Percentiles rank a stretch among this genome's conserved stretches.
phyloP scores from a whole-genome alignment of 2,329 filamentous ascomycete genomes.

The Fusarium oxysporum region DNA sequence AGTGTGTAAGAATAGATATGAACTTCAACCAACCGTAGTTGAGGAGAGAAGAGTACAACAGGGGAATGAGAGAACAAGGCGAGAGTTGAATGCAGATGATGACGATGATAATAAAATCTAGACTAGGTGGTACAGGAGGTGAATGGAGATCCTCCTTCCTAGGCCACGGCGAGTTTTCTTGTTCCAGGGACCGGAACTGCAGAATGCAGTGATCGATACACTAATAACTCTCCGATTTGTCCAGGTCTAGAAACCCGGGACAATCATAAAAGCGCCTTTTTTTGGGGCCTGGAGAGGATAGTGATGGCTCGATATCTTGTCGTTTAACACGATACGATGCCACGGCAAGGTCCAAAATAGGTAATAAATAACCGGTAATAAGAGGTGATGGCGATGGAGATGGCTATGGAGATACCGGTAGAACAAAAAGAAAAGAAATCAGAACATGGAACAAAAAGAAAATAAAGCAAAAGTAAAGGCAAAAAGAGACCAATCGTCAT shows the following conservation, averaged over 20 bases:
- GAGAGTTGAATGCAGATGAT: slow-evolving; percentile 2
- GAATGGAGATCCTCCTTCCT: slow-evolving; percentile 1
- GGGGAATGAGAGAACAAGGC: neutral
- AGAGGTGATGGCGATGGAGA: neutral
- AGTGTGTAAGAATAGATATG: neutral
- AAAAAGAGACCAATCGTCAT: neutral
- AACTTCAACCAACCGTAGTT: slow-evolving; percentile 1
- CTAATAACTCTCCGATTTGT: slow-evolving; percentile 15
- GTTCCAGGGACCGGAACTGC: slow-evolving; percentile 24
- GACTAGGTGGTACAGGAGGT: slow-evolving; percentile 1
- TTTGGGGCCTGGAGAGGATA: neutral
- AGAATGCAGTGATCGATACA: slow-evolving; percentile 23
- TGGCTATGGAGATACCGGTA: neutral
- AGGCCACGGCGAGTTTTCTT: slow-evolving; percentile 12
- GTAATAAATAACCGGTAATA: neutral
- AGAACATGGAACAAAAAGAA: neutral
- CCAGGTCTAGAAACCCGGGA: slow-evolving; percentile 10
- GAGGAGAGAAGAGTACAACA: neutral
- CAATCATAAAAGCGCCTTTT: neutral
- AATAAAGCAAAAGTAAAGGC: neutral
- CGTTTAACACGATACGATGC: neutral
- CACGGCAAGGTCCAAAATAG: slow-evolving; percentile 3
- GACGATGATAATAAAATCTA: slow-evolving; percentile 20
- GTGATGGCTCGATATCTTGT: neutral
- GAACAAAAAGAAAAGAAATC: neutral